Base-by-base conservation (phyloP, 306 rosid species). In the Acacia acuminata region DNA sequence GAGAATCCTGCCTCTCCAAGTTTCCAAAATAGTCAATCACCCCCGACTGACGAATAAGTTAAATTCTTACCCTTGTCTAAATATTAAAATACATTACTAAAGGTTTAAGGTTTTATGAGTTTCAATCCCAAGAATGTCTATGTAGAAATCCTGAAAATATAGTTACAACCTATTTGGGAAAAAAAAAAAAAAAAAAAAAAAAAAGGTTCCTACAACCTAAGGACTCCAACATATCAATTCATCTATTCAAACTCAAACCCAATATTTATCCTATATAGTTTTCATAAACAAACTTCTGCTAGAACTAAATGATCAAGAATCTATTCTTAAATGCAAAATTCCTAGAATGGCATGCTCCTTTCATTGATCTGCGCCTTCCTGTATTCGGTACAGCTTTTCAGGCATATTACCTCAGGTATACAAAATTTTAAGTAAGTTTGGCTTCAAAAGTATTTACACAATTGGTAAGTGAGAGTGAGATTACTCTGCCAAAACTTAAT, bases 241-340 rank as follows among this genome's bases (percentile, higher is more conserved):
- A 66, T 47, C 38, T 34, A 47, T 61, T 61, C 9, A 7, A 80
- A 60, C 15, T n/a, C 25, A 15, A 9, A 73, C 44, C 2, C 16
- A 16, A 30, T 27, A 16, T 50, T 48, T 47, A 25, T 48, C 40
- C 22, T 15, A 27, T 27, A 51, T 22, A 36, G 51, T 34, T 40
- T 13, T 12, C 25, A 25, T 40, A 43, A 38, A 65, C 20, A 51
- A 74, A 50, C 74, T 65, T 81, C 20, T 20, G 15, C 32, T 19
- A 44, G 48, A 66, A 44, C 48, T 81, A 65, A 51, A 66, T 2
- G 68, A 50, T 27, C 75, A 50, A 61, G 67, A 61, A 61, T 61
- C 38, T 27, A 64, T 8, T 43, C 79, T 64, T 50, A 56, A 55
- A 69, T 32, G 36, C n/a, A n/a, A n/a, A n/a, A n/a, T n/a, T n/a